Base-by-base conservation (phyloP, 73 alveolate species). In the Paramecium sonneborni region DNA sequence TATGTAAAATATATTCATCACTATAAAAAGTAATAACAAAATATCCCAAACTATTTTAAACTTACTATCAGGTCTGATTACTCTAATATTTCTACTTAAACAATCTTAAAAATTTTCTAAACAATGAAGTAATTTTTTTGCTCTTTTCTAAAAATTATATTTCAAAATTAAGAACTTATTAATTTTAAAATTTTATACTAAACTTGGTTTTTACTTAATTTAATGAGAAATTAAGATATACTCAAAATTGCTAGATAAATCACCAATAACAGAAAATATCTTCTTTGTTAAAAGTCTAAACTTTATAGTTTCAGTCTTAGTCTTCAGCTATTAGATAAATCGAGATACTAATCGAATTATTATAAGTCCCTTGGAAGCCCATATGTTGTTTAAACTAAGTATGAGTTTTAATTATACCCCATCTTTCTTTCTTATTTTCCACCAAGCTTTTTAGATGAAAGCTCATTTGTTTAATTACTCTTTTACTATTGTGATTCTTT, bases 41-140 rank as follows among this genome's bases (percentile, higher is more conserved):
- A 79, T 44, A 24, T 79, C 90, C 90, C 90, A 79, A 21, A 79
- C 11, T 23, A 79, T 79, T n/a, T 44, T 79, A 44, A 79, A 79
- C 23, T 23, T 24, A 23, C 72, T 79, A 37, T 79, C 90, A 23
- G 90, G 90, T 43, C 55, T 79, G 3, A 79, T 79, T 8, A 79
- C 90, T 23, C 9, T 43, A n/a, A 79, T 24, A 21, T 43, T 37
- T 43, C 55, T 20, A 18, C 72, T 79, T 10, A 79, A 30, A 9
- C 12, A 30, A 7, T 79, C 69, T 23, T 43, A 9, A 8, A 18
- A 9, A 79, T 43, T 14, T 21, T 79, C 72, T 12, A 41, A 39
- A 9, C 10, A 72, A 37, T 72, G 18, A 8, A 72, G 5, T 0
- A 32, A 38, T 1, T n/a, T 72, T 35, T 62, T 37, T 35, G 87